Conservation (phyloP, 257 asterid genomes). For the Lycium ferocissimum region DNA sequence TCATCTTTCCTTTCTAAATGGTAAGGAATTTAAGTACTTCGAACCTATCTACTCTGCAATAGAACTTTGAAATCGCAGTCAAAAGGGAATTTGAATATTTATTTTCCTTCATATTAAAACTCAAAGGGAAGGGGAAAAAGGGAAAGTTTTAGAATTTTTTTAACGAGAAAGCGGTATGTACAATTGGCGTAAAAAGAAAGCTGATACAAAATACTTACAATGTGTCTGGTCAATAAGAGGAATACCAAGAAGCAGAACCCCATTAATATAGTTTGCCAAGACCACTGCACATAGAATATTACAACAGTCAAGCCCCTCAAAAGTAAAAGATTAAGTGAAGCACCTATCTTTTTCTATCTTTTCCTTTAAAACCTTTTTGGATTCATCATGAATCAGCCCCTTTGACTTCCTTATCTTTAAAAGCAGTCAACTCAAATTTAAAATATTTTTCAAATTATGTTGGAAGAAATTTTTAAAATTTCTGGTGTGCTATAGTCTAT, state of each 20-base stretch:
- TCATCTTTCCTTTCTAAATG: not conserved
- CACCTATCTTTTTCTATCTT: not conserved
- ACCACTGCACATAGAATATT: conserved; percentile 68
- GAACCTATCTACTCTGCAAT: not conserved
- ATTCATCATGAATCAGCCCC: no score
- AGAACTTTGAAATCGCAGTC: not conserved
- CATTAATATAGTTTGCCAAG: conserved; percentile 93
- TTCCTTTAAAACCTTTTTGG: not conserved
- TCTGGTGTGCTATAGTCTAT: not conserved
- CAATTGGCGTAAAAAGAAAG: not conserved
- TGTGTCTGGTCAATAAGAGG: conserved; percentile 76
- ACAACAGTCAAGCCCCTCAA: not conserved
- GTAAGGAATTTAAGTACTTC: not conserved
- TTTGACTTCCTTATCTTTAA: not conserved
- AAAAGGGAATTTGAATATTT: not conserved
- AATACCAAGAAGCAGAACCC: conserved; percentile 78
- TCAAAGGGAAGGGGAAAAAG: not conserved
- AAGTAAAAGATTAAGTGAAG: not conserved
- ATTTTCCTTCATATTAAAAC: not conserved
- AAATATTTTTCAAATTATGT: not conserved
- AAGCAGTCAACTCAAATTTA: not conserved
- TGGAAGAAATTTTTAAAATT: not conserved
- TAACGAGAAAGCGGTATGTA: no score
- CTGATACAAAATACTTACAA: conserved; percentile 50
- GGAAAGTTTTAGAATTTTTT: no score